Base-by-base conservation (phyloP, 2,329 filamentous ascomycete genomes). In the Dactylonectria estremocensis region DNA sequence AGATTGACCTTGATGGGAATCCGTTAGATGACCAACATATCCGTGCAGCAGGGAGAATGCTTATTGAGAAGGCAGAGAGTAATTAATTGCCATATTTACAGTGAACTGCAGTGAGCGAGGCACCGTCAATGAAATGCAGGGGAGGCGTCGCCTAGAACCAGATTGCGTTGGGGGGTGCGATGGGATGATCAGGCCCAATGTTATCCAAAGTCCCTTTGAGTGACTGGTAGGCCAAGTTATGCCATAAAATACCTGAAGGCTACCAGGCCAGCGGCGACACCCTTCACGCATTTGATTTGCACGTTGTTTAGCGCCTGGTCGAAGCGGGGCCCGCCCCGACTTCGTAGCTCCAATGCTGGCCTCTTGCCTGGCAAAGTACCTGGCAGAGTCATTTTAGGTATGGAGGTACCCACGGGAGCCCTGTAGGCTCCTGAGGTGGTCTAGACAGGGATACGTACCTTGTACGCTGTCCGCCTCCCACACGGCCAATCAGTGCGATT, bases 121-220 rank as follows among this genome's bases (percentile, higher is more conserved):
- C 28, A 18, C 28, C 28, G 13, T 53, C 28, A 22, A 52, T 40
- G 50, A 52, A 7, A 16, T 46, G 18, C 40, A 61, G 24, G 50
- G 59, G 49, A 56, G 57, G 63, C 56, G 50, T 52, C 63, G 55
- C 61, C 57, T 57, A 14, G 16, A 37, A 18, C 37, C 16, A 52
- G 46, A 66, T 48, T 46, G 50, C 43, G 61, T 49, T 31, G n/a
- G 28, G 31, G 31, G 31, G 11, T n/a, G 18, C 57, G 57, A 54
- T 54, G 52, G 37, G 56, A 60, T 52, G 55, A 60, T 35, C 55
- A 37, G 20, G 43, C 48, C 55, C 37, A 28, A 28, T 28, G 5
- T n/a, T 18, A 3, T 3, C 46, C 33, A 43, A 56, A 33, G 57
- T 54, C 24, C n/a, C 54, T 6, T 24, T 4, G 8, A 40, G 63